phyloP scores from a whole-genome alignment of 2,329 filamentous ascomycete genomes.

The Chrysoporthe austroafricana region DNA sequence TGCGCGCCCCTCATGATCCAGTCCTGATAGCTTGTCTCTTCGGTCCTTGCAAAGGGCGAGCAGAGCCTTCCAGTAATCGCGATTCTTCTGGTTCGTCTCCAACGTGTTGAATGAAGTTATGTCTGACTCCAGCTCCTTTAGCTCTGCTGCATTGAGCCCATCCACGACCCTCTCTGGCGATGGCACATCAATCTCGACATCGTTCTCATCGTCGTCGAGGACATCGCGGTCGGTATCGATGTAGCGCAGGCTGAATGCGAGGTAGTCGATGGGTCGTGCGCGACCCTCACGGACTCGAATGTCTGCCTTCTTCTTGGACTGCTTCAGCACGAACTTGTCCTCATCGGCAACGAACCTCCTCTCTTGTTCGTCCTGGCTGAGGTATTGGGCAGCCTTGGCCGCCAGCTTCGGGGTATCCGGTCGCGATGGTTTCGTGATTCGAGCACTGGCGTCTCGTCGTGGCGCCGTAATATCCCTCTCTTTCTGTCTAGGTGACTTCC shows the following conservation, averaged over 20 bases:
- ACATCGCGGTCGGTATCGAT: slow-evolving; percentile 83
- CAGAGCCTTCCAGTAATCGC: slow-evolving; percentile 92
- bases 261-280: slow-evolving; percentile 89
- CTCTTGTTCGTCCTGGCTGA: slow-evolving; percentile 78
- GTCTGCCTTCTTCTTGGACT: slow-evolving; percentile 97
- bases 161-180: slow-evolving; percentile 83
- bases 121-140: slow-evolving; percentile 79
- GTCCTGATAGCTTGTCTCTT: slow-evolving; percentile 66
- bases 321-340: slow-evolving; percentile 92
- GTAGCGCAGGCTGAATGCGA: slow-evolving; percentile 87
- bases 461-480: slow-evolving; percentile 58
- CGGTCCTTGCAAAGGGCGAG: slow-evolving; percentile 81
- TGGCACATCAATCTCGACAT: slow-evolving; percentile 74
- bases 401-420: slow-evolving; percentile 36
- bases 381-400: slow-evolving; percentile 45
- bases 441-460: slow-evolving; percentile 57
- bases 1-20: slow-evolving; percentile 69
- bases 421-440: slow-evolving; percentile 58
- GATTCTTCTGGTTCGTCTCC: slow-evolving; percentile 77
- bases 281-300: slow-evolving; percentile 91
- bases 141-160: slow-evolving; percentile 66
- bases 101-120: slow-evolving; percentile 80
- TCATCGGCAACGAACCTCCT: slow-evolving; percentile 89
- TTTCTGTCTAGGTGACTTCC: slow-evolving; percentile 42
- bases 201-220: slow-evolving; percentile 82